Evolutionary conservation across 768 basidiomycete genomes (phyloP), one percentile per base, ranked within the genome.

Genomic region (Xanthoconium stramineum): DNA sequence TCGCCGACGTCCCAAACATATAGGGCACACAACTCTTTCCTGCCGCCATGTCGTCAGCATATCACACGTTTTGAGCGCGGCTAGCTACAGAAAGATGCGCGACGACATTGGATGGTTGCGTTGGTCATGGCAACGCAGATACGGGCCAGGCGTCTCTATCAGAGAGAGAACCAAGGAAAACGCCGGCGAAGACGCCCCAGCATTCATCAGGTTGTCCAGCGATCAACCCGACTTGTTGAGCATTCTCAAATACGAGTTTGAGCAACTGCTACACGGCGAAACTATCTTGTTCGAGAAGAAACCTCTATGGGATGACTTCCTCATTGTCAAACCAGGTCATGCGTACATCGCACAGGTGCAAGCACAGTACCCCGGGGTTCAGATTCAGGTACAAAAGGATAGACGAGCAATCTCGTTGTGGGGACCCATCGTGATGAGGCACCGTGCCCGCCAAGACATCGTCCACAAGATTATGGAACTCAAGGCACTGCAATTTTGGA

Each of bases 241-340:
- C 0, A 68, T 67, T 39, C 75, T 88, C 50, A 90, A 89, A 61
- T 66, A 73, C 3, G 76, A 83, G 58, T 76, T 89, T 20, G 86
- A 89, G 63, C 75, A 75, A n/a, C 72, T 86, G 12, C 64, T 86
- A 0, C 79, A 76, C 3, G 89, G 89, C 1, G 85, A 91, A 59
- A 71, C 78, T 3, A 66, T 89, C 35, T 75, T 70, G 29, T 62
- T 79, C 17, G 76, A 82, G 44, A 81, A 78, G 30, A 78, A 79
- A 39, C 70, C 76, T 2, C 71, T 80, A 9, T 92, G 89, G 89
- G 85, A 91, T 56, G 72, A 76, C 5, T 90, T 82, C 68, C 85
- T 92, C 57, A 64, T 65, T 20, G 59, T 74, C 5, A 55, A 61
- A 0, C 69, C 69, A 7, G 87, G 87, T 0, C 39, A 46, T 0